Base-by-base conservation (phyloP, 768 basidiomycete species). In the Cytidiella melzeri region DNA sequence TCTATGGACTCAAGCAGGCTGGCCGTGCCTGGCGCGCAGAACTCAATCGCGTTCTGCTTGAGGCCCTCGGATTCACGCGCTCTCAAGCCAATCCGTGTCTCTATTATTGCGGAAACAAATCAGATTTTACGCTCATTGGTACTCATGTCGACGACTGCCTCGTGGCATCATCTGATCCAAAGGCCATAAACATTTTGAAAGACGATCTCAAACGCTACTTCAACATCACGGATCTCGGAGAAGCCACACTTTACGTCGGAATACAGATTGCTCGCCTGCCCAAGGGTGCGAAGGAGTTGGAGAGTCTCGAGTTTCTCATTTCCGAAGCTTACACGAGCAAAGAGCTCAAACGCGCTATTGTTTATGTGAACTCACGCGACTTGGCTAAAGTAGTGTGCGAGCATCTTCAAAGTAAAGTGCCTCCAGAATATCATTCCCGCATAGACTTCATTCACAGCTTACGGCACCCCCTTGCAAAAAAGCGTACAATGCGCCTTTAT, bases 121-220 rank as follows among this genome's bases (percentile, higher is more conserved):
- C n/a, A n/a, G n/a, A n/a, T n/a, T n/a, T n/a, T n/a, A n/a, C n/a
- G n/a, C n/a, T n/a, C n/a, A n/a, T n/a, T n/a, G n/a, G n/a, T n/a
- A n/a, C n/a, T n/a, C n/a, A n/a, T n/a, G n/a, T n/a, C n/a, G n/a
- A n/a, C n/a, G n/a, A n/a, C n/a, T n/a, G n/a, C n/a, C n/a, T n/a
- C n/a, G n/a, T n/a, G n/a, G n/a, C n/a, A n/a, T n/a, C n/a, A n/a
- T n/a, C n/a, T n/a, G n/a, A n/a, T n/a, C n/a, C n/a, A n/a, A n/a
- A n/a, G n/a, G n/a, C n/a, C n/a, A n/a, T n/a, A n/a, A n/a, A n/a
- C n/a, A n/a, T n/a, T n/a, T n/a, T n/a, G n/a, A 59, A 71, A 48
- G 56, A 64, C 54, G 63, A 62, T 38, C 57, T 72, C 11, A 43
- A n/a, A n/a, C n/a, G n/a, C n/a, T n/a, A n/a, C n/a, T n/a, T n/a